A percentile compares a stretch with the other conserved stretches of the same genome.
Evolutionary conservation across 257 asterid species (phyloP).

Genomic region (Solanum bulbocastanum): DNA sequence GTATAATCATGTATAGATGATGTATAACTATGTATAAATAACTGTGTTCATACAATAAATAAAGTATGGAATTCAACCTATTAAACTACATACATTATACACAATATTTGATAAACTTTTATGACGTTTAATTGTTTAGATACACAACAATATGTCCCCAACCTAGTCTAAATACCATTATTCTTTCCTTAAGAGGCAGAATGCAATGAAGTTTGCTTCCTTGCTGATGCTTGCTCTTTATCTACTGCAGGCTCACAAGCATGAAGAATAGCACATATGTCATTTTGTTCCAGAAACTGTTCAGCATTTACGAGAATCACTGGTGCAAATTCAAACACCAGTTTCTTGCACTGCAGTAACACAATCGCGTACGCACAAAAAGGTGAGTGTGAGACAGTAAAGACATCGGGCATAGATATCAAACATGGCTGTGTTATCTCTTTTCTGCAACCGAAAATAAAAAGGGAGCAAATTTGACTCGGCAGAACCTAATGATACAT

Average conservation of each 20-base stretch:
- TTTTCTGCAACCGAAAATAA: not conserved
- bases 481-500: not conserved
- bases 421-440: not conserved
- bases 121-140: not conserved
- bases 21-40: not conserved
- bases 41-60: not conserved
- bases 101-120: not conserved
- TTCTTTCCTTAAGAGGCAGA: not conserved
- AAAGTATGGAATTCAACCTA: not conserved
- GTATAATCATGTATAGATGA: not conserved
- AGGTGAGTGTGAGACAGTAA: not conserved
- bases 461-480: not conserved
- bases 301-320: constrained; percentile 64
- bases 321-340: constrained; percentile 82
- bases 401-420: not conserved
- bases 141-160: not conserved
- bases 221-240: not conserved
- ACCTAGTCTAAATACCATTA: not conserved
- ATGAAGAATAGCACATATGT: constrained; percentile 48
- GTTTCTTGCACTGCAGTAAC: constrained; percentile 67
- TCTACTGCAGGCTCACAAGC: constrained; percentile 14
- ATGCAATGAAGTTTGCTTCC: not conserved
- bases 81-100: not conserved
- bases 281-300: constrained; percentile 65
- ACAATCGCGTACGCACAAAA: not conserved